Evolutionary conservation across 208 protist species (phyloP).

Genomic region (Crithidia sp.): DNA sequence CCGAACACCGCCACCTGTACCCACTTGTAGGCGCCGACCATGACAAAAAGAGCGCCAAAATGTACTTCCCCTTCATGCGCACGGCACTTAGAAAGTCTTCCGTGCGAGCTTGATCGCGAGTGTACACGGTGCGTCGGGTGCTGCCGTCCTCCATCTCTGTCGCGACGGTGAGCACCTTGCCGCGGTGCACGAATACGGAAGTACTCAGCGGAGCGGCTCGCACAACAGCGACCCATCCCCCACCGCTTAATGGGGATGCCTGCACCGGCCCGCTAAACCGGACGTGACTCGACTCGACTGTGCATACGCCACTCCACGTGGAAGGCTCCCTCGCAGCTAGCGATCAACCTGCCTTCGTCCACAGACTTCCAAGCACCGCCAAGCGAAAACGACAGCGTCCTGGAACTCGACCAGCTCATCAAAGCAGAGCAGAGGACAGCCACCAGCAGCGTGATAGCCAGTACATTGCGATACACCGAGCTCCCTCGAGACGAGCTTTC

Average conservation of each 20-base stretch:
- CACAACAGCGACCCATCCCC: conserved; percentile 30
- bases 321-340: conserved; percentile 15
- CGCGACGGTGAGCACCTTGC: conserved; percentile 9
- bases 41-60: conserved; percentile 56
- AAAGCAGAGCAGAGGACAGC: conserved; percentile 36
- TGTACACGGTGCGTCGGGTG: neutral
- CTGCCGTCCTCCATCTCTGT: neutral
- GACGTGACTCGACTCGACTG: conserved; percentile 8
- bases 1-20: conserved; percentile 27
- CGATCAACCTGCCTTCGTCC: conserved; percentile 14
- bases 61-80: conserved; percentile 45
- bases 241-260: conserved; percentile 27
- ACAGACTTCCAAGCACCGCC: conserved; percentile 33
- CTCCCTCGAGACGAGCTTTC: neutral
- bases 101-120: neutral
- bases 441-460: conserved; percentile 22
- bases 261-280: conserved; percentile 14
- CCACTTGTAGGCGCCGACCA: conserved; percentile 63
- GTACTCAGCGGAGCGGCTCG: neutral
- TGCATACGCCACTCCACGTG: conserved; percentile 20
- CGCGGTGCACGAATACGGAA: conserved; percentile 14
- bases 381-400: conserved; percentile 34
- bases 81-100: conserved; percentile 21
- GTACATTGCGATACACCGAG: conserved; percentile 17
- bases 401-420: conserved; percentile 48